Evolutionary conservation across 75 land plant species (phyloP), one percentile per base, ranked within the genome.

Genomic region (Pseudotsuga menziesii): DNA sequence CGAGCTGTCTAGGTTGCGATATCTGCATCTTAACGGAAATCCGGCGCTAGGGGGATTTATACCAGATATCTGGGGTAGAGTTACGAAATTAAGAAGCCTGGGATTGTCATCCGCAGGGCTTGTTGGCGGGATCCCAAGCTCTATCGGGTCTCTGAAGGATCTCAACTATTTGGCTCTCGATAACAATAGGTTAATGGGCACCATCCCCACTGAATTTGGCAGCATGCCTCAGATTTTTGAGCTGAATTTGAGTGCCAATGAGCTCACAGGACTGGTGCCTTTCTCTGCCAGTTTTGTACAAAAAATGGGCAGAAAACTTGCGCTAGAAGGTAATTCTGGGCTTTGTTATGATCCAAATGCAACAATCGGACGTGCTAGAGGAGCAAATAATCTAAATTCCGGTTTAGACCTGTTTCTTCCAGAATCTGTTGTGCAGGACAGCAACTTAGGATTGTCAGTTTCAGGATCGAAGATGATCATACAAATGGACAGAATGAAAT

Each of bases 211-310:
- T 56, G 84, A 80, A 62, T 77, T 78, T 23, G 22, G 76, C 13
- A 52, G 75, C 61, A 80, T 74, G 35, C 35, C 41, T 3, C 29
- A 36, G 15, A 57, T 84, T 11, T 60, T 66, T 5, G 83, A 81
- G 25, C 59, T 93, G 32, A 83, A 87, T 72, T 59, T 90, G 80
- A 81, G 88, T 69, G 79, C 82, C 80, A 93, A 93, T 66, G 39
- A 19, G 12, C 75, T 93, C 29, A 75, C 72, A 13, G 96, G 93
- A 0, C 58, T 57, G 59, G 59, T 93, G 5, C 89, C 91, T n/a
- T 84, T 88, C 57, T 79, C 82, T 54, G 58, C 78, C 0, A 79
- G 58, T 8, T 83, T 86, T 36, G 71, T 78, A 13, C 23, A 72
- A 2, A 74, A 73, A 58, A 29, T 90, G 60, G 90, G 88, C 3